These are phyloP conservation scores for Monosporozyma servazzii DNA, from an alignment of 805 yeast species.

Conservation along the genomic window DNA sequence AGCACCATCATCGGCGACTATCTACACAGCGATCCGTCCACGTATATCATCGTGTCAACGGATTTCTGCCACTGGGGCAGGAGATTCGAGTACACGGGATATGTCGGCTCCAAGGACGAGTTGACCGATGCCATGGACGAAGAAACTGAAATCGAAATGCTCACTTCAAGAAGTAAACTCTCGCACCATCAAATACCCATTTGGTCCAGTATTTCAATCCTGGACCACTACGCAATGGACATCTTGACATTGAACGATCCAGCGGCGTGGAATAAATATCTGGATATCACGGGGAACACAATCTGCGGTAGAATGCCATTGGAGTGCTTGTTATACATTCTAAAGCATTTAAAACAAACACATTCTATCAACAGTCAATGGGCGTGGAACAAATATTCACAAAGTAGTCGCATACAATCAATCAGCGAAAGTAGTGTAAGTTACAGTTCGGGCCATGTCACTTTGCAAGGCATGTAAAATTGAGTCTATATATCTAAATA, in stretches of 20 bases:
- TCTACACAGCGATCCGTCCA: constrained; percentile 46
- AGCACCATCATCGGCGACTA: constrained; percentile 45
- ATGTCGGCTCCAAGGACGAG: constrained; percentile 30
- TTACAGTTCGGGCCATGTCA: constrained; percentile 71
- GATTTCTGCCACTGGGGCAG: constrained; percentile 96
- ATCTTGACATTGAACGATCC: constrained; percentile 29
- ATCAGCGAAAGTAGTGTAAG: constrained; percentile 74
- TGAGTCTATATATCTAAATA: too few species aligned
- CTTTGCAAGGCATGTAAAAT: too few species aligned
- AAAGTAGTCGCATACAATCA: constrained; percentile 48
- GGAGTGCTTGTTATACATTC: constrained; percentile 49
- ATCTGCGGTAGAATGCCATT: constrained; percentile 90
- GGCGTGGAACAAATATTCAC: constrained; percentile 72
- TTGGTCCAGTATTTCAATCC: constrained; percentile 57
- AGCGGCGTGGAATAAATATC: constrained; percentile 55
- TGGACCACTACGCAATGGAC: constrained; percentile 67
- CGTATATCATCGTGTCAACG: constrained; percentile 52
- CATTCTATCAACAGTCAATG: constrained; percentile 28
- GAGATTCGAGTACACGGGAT: constrained; percentile 50
- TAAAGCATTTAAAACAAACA: constrained; percentile 10
- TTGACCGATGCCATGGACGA: constrained; percentile 26
- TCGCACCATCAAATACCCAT: constrained; percentile 39
- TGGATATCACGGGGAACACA: constrained; percentile 69
- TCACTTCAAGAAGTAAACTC: constrained; percentile 23
- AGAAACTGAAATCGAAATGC: constrained; percentile 26